These are phyloP conservation scores for Linderniella brevidens DNA, from an alignment of 257 asterid species.

Conservation along the genomic window DNA sequence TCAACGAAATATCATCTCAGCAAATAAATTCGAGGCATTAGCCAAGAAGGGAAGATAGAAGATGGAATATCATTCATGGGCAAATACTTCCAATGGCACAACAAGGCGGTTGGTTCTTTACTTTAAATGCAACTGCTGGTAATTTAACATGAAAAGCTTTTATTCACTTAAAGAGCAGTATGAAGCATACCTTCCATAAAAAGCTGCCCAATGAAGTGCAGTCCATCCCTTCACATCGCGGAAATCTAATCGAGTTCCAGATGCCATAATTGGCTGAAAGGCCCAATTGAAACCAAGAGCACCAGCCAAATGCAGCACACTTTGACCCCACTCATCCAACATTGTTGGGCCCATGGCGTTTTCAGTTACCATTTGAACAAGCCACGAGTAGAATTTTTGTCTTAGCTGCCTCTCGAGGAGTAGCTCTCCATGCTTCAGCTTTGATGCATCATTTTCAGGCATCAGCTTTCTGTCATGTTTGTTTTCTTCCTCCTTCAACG, in stretches of 20 bases:
- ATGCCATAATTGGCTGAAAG: constrained; percentile 43
- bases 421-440: constrained; percentile 24
- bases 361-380: constrained; percentile 40
- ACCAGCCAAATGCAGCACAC: constrained; percentile 83
- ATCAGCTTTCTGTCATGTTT: too few species aligned
- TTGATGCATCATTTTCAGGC: constrained; percentile 14
- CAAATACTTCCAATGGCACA: neutral
- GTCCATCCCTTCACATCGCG: constrained; percentile 97
- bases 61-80: too few species aligned
- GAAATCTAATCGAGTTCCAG: constrained; percentile 67
- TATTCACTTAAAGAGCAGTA: neutral
- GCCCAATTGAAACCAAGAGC: constrained; percentile 96
- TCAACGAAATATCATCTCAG: too few species aligned
- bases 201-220: constrained; percentile 98
- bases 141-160: neutral
- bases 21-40: too few species aligned
- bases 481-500: too few species aligned
- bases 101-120: constrained; percentile 2
- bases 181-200: constrained; percentile 58
- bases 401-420: constrained; percentile 39
- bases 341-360: constrained; percentile 43
- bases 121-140: constrained; percentile 1
- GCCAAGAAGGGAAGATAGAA: too few species aligned
- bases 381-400: constrained; percentile 58
- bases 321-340: constrained; percentile 69